These are phyloP conservation scores for Pontederia crassipes DNA, from an alignment of 176 grass and related monocot species.

Conservation along the genomic window DNA sequence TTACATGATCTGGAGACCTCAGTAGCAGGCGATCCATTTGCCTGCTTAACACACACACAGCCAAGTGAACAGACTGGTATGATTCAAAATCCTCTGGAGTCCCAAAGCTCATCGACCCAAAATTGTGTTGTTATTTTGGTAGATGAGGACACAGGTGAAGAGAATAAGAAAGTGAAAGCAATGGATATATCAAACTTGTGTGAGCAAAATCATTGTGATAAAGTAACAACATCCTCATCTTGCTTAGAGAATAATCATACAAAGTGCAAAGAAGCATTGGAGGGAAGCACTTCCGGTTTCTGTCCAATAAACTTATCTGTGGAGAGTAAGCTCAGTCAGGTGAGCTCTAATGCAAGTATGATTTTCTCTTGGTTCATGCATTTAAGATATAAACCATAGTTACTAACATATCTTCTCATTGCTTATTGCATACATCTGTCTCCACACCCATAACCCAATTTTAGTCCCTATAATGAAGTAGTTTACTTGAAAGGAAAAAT, in stretches of 20 bases:
- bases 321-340: slow-evolving; percentile 32
- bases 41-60: slow-evolving; percentile 12
- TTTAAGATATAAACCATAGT: neutral
- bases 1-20: slow-evolving; percentile 17
- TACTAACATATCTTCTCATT: slow-evolving; percentile 4
- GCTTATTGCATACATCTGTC: neutral
- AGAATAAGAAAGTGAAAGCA: slow-evolving; percentile 26
- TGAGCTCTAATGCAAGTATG: slow-evolving; percentile 15
- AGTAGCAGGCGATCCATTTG: slow-evolving; percentile 7
- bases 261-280: slow-evolving; percentile 19
- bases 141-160: slow-evolving; percentile 37
- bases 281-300: slow-evolving; percentile 5
- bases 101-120: slow-evolving; percentile 40
- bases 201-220: slow-evolving; percentile 19
- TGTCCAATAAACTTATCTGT: slow-evolving; percentile 20
- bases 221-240: slow-evolving; percentile 8
- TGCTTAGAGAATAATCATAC: slow-evolving; percentile 20
- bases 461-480: no score
- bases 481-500: no score
- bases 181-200: slow-evolving; percentile 26
- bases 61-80: slow-evolving; percentile 14
- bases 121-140: slow-evolving; percentile 25
- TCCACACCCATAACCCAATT: no score
- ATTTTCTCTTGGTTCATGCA: slow-evolving; percentile 8
- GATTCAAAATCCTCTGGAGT: slow-evolving; percentile 42